Evolutionary conservation across 2,329 filamentous ascomycete species (phyloP).

Genomic region (Podosphaera fusca): DNA sequence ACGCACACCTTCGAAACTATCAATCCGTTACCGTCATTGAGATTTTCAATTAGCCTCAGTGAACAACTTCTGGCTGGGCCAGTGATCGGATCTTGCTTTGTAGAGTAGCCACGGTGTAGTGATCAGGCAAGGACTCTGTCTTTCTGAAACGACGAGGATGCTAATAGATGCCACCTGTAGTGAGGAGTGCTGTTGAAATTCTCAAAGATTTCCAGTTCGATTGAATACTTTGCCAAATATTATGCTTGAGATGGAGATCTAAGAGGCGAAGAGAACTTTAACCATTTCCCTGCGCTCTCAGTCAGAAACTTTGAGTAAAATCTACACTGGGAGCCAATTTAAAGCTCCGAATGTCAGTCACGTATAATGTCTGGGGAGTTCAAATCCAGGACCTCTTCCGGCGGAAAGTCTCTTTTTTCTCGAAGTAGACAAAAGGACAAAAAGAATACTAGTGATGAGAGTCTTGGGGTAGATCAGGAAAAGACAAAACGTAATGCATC

Average conservation of each 20-base stretch:
- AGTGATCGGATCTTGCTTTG: neutral
- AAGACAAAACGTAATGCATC: constrained; percentile 38
- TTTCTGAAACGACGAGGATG: neutral
- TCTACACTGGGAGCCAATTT: neutral
- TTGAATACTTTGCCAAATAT: constrained; percentile 8
- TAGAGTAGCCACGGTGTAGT: neutral
- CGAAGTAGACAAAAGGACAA: constrained; percentile 65
- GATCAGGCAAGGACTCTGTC: neutral
- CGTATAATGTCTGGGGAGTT: constrained; percentile 38
- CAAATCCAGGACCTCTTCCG: constrained; percentile 56
- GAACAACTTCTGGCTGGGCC: neutral
- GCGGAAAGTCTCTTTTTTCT: constrained; percentile 68
- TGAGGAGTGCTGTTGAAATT: neutral
- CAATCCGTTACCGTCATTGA: neutral
- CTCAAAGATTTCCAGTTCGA: neutral
- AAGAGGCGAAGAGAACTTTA: constrained; percentile 9
- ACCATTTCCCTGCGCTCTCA: neutral
- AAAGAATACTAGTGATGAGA: constrained; percentile 35
- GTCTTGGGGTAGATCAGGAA: constrained; percentile 30
- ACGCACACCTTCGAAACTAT: neutral
- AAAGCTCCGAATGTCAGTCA: neutral
- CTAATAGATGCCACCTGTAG: neutral
- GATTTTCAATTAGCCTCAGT: neutral
- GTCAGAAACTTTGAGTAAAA: neutral
- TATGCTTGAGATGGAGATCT: constrained; percentile 10